Base-by-base conservation (phyloP, 2,329 filamentous ascomycete genomes). In the Cladosporium phlei region DNA sequence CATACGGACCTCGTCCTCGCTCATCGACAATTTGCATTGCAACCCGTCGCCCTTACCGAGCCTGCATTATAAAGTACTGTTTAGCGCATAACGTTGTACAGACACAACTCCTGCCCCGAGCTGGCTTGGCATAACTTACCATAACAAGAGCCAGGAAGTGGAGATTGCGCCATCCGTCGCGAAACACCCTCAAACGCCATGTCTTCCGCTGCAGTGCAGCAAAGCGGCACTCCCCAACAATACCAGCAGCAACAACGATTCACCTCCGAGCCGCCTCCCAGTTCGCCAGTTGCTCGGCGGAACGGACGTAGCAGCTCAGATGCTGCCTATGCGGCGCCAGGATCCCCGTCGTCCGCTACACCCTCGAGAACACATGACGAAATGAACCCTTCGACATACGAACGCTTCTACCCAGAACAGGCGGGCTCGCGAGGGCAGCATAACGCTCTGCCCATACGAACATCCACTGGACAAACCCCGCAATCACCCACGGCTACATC, bases 371-470 rank as follows among this genome's bases (percentile, higher is more conserved):
- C 64, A n/a, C 44, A 39, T 27, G 55, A 55, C 57, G 83, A 85
- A 46, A 89, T 71, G 38, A 57, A 86, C 38, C 86, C 87, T 27
- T 80, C 89, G 60, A 90, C 86, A 6, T 94, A 89, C 11, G 93
- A 88, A 33, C 85, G 81, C 54, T 79, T 82, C 51, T 62, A 66
- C 40, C 58, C 59, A 16, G 60, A 63, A 16, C 38, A 50, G 37
- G 30, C 46, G 44, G 46, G 22, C 53, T 38, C 52, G 42, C 47
- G 46, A 54, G 20, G 52, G 49, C 50, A 49, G 37, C 22, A 50
- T 47, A 52, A 45, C 45, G 47, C 51, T 21, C 51, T 59, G 21
- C 59, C 59, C 24, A 56, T 59, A 39, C 51, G 61, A n/a, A 56
- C 59, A 5, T 54, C 57, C 33, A 28, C 32, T 12, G 33, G 47